Percentiles rank a stretch among this genome's conserved stretches.
Conservation (phyloP, 2,329 filamentous ascomycete species). For the Ceratocystis huliohia region DNA sequence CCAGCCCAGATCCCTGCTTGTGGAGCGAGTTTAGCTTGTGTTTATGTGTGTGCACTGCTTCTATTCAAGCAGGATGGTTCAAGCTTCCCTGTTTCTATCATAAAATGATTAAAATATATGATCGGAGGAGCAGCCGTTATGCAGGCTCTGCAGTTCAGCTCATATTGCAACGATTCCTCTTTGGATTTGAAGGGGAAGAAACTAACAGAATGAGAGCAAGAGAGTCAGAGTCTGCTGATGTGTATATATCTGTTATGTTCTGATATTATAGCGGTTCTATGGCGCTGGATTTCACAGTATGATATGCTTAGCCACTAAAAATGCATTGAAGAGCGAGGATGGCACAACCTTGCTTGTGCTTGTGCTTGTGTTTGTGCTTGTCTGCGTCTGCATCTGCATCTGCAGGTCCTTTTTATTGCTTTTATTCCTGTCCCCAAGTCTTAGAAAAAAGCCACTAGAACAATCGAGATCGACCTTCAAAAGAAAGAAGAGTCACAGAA, state of each 20-base stretch:
- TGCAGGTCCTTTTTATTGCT: background rate
- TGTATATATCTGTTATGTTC: background rate
- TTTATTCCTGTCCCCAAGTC: background rate
- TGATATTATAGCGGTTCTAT: background rate
- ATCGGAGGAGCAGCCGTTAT: background rate
- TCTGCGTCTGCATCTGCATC: background rate
- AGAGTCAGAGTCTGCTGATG: background rate
- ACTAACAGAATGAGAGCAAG: background rate
- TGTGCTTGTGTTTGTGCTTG: no score
- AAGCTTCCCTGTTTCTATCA: slow-evolving; percentile 5
- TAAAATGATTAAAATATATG: slow-evolving; percentile 7
- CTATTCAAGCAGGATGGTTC: background rate
- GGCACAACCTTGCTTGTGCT: no score
- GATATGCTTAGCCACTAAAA: no score
- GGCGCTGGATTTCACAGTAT: no score
- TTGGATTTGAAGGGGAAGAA: background rate
- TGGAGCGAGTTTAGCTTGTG: background rate
- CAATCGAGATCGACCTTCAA: slow-evolving; percentile 1
- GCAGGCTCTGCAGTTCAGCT: slow-evolving; percentile 5
- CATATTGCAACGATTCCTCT: background rate
- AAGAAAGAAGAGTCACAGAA: slow-evolving; percentile 3
- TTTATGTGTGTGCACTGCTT: background rate
- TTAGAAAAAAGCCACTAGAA: background rate
- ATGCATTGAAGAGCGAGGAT: no score
- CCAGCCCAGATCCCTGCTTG: background rate